phyloP scores from a whole-genome alignment of 2,329 filamentous ascomycete genomes.

The Phoma sp. region DNA sequence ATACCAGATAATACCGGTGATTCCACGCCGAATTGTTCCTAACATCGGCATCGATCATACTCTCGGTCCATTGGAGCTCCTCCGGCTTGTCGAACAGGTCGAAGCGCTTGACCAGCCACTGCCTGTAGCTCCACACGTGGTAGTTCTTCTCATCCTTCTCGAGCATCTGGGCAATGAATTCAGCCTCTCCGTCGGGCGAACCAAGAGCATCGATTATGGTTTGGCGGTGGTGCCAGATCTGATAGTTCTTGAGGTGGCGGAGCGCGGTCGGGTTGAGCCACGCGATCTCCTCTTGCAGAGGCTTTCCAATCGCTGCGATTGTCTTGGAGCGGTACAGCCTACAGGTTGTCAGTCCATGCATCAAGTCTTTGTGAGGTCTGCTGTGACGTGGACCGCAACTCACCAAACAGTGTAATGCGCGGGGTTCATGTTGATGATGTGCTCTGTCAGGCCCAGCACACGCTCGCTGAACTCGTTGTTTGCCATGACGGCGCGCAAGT shows the following conservation, averaged over 20 bases:
- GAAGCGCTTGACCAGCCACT: slow-evolving; percentile 73
- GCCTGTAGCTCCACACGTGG: slow-evolving; percentile 96
- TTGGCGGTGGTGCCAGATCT: slow-evolving; percentile 83
- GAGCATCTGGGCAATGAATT: slow-evolving; percentile 82
- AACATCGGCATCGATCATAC: slow-evolving; percentile 77
- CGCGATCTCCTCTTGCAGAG: slow-evolving; percentile 73
- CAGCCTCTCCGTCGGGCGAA: slow-evolving; percentile 70
- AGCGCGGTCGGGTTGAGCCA: slow-evolving; percentile 89
- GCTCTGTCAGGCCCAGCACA: slow-evolving; percentile 79
- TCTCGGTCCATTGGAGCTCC: slow-evolving; percentile 74
- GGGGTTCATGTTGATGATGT: slow-evolving; percentile 91
- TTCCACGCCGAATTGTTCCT: slow-evolving; percentile 98
- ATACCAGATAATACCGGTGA: slow-evolving; percentile 93
- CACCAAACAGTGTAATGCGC: slow-evolving; percentile 98
- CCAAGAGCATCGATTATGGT: slow-evolving; percentile 61
- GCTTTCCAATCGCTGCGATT: slow-evolving; percentile 69
- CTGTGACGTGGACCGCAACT: slow-evolving; percentile 22
- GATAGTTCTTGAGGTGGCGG: slow-evolving; percentile 93
- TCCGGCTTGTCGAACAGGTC: slow-evolving; percentile 58
- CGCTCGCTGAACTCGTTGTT: slow-evolving; percentile 81
- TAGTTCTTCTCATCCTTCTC: slow-evolving; percentile 93
- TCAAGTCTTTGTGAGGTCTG: neutral
- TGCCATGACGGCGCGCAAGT: slow-evolving; percentile 93
- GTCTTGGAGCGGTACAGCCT: slow-evolving; percentile 86
- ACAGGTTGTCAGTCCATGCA: slow-evolving; percentile 20